Percentiles rank a stretch among this genome's conserved stretches.
phyloP scores from a whole-genome alignment of 2,329 filamentous ascomycete genomes.

The Fusarium luffae region DNA sequence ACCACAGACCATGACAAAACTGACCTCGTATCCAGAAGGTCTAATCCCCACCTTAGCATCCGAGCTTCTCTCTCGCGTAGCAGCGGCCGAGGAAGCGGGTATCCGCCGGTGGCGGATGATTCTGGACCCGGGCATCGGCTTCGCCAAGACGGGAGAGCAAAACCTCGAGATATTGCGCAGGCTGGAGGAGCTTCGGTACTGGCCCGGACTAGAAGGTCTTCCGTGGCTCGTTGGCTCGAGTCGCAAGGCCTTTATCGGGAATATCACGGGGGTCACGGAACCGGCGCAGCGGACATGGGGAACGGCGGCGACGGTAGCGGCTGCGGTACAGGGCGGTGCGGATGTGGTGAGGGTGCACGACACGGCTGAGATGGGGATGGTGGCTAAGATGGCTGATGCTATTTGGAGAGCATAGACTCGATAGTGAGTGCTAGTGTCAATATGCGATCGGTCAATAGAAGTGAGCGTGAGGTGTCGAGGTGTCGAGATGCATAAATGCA shows the following conservation, averaged over 20 bases:
- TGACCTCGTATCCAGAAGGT: conserved; percentile 75
- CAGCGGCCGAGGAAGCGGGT: conserved; percentile 80
- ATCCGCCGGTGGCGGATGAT: conserved; percentile 94
- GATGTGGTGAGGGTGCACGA: conserved; percentile 96
- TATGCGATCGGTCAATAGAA: neutral
- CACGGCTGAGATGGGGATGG: conserved; percentile 84
- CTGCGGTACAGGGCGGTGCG: conserved; percentile 86
- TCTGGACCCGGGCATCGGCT: conserved; percentile 92
- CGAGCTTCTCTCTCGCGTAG: conserved; percentile 77
- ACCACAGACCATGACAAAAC: conserved; percentile 80
- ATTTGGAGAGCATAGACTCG: conserved; percentile 72
- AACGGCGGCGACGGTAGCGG: conserved; percentile 87
- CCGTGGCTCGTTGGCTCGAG: conserved; percentile 93
- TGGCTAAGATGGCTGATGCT: conserved; percentile 90
- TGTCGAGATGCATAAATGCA: conserved; percentile 2
- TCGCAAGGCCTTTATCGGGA: conserved; percentile 89
- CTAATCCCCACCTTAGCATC: conserved; percentile 71
- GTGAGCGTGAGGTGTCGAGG: neutral
- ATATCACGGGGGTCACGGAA: conserved; percentile 78
- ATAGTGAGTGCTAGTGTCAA: neutral
- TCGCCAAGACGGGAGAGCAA: conserved; percentile 84
- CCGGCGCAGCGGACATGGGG: conserved; percentile 81
- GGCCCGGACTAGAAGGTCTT: conserved; percentile 73
- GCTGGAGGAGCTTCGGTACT: conserved; percentile 71
- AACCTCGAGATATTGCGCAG: conserved; percentile 83